Base-by-base conservation (phyloP, 2,329 filamentous ascomycete species). In the Aspergillus pseudoglaucus region DNA sequence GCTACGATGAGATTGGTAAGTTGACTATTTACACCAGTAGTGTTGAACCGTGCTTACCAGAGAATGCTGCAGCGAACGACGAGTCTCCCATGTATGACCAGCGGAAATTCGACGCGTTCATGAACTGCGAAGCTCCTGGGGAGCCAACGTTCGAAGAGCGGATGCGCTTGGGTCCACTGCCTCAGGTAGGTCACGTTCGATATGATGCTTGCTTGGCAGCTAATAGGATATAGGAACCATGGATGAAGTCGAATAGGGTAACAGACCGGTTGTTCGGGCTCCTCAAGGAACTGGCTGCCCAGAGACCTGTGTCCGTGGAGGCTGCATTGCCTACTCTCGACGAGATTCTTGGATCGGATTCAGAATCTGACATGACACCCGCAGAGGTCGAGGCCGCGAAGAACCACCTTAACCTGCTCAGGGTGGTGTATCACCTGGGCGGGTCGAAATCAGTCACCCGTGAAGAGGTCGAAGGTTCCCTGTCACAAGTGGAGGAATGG, bases 1-100 rank as follows among this genome's bases (percentile, higher is more conserved):
- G 63, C 38, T 70, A 67, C 51, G 65, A 67, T 53, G 58, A 65
- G 25, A 50, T 70, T 27, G 68, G 70, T 72, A 46, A 57, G 66
- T 55, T 23, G 23, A 25, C 15, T 22, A 8, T 18, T 17, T n/a
- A 10, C 18, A 22, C 45, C 33, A 39, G 30, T 25, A 8, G 4
- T n/a, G 3, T 30, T 25, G 7, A 17, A 23, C 5, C 17, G 7
- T 39, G 10, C 41, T 51, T 37, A 49, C 43, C 42, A 40, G 32
- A 35, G 47, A 14, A 42, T 22, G 7, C 7, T 47, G 46, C 40
- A 72, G 70, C 64, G 23, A 58, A 55, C 18, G 59, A 68, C 41
- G 46, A 47, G 9, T 60, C 62, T 0, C 46, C 61, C 1, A 46
- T 60, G 37, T 43, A 59, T 20, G 70, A 73, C 47, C 61, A 67